phyloP scores from a whole-genome alignment of 2,329 filamentous ascomycete genomes.

The Microsporum canis region DNA sequence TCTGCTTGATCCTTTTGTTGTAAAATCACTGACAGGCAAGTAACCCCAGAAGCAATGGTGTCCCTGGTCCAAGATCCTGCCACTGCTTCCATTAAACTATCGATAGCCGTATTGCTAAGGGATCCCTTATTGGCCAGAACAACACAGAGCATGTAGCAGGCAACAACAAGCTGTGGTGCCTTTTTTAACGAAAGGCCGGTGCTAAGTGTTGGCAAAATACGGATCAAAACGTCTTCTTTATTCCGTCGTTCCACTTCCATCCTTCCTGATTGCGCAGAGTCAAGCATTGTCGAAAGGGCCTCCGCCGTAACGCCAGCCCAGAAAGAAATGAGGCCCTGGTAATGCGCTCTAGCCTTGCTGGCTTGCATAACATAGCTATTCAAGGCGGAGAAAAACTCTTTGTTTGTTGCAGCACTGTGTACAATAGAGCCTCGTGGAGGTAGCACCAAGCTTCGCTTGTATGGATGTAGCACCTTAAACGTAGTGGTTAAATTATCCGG shows the following conservation, averaged over 20 bases:
- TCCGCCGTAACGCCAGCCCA: conserved; percentile 86
- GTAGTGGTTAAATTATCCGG: conserved; percentile 59
- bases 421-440: conserved; percentile 74
- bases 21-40: conserved; percentile 69
- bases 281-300: conserved; percentile 70
- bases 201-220: conserved; percentile 58
- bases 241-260: conserved; percentile 65
- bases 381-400: conserved; percentile 61
- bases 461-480: conserved; percentile 77
- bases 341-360: conserved; percentile 59
- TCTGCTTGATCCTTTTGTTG: conserved; percentile 63
- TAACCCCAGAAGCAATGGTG: conserved; percentile 60
- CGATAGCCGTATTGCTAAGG: conserved; percentile 67
- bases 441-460: conserved; percentile 62
- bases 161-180: conserved; percentile 67
- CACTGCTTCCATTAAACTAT: conserved; percentile 81
- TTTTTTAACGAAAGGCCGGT: conserved; percentile 65
- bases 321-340: conserved; percentile 69
- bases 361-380: conserved; percentile 70
- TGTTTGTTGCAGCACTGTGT: conserved; percentile 68
- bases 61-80: conserved; percentile 64
- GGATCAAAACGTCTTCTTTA: conserved; percentile 64
- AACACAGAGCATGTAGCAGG: conserved; percentile 81
- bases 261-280: conserved; percentile 63
- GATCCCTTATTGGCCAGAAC: conserved; percentile 74